Evolutionary conservation across 345 rosid species (phyloP), one percentile per base, ranked within the genome.

Genomic region (Eucalyptus marginata): DNA sequence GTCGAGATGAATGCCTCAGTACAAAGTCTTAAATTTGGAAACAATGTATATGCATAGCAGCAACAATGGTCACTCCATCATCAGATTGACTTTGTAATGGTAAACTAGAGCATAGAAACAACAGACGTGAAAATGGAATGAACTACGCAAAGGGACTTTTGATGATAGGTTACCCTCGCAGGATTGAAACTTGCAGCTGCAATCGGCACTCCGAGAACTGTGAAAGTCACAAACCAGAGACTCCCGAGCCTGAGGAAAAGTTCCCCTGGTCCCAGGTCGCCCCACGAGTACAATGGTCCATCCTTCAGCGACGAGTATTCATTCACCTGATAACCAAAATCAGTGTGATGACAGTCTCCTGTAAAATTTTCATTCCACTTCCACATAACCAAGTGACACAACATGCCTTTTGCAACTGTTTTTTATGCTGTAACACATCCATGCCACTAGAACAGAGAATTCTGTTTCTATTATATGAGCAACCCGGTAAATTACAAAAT

Each of bases 101-200:
- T 15, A n/a, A 64, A 64, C 76, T 10, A 11, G 47, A 76, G 81
- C 25, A 16, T 9, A 71, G 15, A 76, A 76, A 36, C 8, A 40
- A 76, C 1, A 36, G 47, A 20, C 44, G 1, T 10, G 46, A 71
- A 71, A 36, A 36, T 71, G 83, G 83, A 71, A 71, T 71, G 83
- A 71, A 71, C 80, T 10, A 33, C 1, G 46, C 27, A 71, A 36
- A 71, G 83, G 83, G 83, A 71, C 14, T 36, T 36, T 36, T 8
- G 20, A 10, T 24, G 46, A 40, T 36, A 52, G 36, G 94, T 92
- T 91, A 95, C 99, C 91, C 91, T 95, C n/a, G 97, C 94, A 92
- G 99, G 99, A 92, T 94, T 96, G 91, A 97, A 97, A 94, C 99
- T 97, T 86, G 99, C 98, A 76, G 99, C 97, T 54, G 99, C 97